Evolutionary conservation across 176 grass and related monocot genomes (phyloP), one percentile per base, ranked within the genome.

Genomic region (Sorghum bicolor): DNA sequence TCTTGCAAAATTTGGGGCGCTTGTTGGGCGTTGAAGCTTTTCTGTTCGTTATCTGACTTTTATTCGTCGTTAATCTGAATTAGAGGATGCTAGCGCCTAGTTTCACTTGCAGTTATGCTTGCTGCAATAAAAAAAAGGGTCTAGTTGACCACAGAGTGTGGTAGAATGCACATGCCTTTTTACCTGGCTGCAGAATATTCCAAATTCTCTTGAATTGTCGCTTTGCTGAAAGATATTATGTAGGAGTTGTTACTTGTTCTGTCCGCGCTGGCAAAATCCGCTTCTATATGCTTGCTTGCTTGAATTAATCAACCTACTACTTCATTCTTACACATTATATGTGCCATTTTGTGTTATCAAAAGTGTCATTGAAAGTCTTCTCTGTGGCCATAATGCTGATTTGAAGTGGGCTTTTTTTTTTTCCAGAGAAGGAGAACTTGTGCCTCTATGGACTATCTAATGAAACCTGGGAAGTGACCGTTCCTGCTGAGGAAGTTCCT

Each of bases 351-450:
- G 34, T 81, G 10, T 41, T 65, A 33, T 61, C 36, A 58, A 20
- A 34, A 74, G 68, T n/a, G 47, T 48, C 32, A 30, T 64, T 61
- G 76, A 83, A 28, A 20, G 20, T 47, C 36, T 37, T 48, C 47
- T 83, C 45, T 4, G 1, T 78, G 40, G 14, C 5, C 13, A 17
- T 58, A 66, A 53, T 30, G 7, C 75, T 88, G 81, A 80, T 41
- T 11, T 53, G 43, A 55, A n/a, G 28, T 72, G 50, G 8, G 37
- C 28, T 81, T 31, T 11, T 81, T 76, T 81, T 76, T 83, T 89
- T 22, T 0, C 29, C 89, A 97, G 94, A 77, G n/a, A 90, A 97
- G 75, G 87, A 97, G 31, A 79, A 91, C 52, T 69, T 97, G 75
- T 97, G 91, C 81, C 82, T 97, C 19, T 90, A 88, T 64, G 94